Evolutionary conservation across 2,329 filamentous ascomycete species (phyloP).

Genomic region (Chrysoporthe deuterocubensis): DNA sequence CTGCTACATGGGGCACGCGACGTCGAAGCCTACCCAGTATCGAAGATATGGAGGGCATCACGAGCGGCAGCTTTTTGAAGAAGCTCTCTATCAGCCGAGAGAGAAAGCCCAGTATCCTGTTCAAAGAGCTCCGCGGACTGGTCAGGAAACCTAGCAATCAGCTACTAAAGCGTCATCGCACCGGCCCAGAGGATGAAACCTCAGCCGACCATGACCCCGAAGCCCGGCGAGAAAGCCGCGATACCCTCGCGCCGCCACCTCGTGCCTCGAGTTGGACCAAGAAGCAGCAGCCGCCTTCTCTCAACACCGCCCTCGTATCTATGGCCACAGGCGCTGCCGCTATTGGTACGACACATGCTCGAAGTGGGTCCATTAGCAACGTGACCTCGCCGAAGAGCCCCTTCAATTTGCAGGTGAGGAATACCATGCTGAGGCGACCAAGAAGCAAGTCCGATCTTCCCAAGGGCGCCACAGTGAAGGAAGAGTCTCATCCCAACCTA

Average conservation of each 20-base stretch:
- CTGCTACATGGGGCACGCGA: slow-evolving; percentile 73
- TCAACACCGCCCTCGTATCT: slow-evolving; percentile 62
- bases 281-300: slow-evolving; percentile 57
- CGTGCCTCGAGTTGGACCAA: slow-evolving; percentile 55
- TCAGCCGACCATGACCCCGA: slow-evolving; percentile 36
- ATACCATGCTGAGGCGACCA: slow-evolving; percentile 53
- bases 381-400: slow-evolving; percentile 58
- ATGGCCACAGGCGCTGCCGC: slow-evolving; percentile 60
- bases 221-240: slow-evolving; percentile 46
- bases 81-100: slow-evolving; percentile 60
- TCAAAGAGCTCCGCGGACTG: slow-evolving; percentile 56
- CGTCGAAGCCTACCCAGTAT: slow-evolving; percentile 66
- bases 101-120: slow-evolving; percentile 58
- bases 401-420: slow-evolving; percentile 51
- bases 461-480: slow-evolving; percentile 42
- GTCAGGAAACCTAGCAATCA: slow-evolving; percentile 54
- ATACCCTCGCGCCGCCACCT: slow-evolving; percentile 56
- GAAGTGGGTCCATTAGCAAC: slow-evolving; percentile 63
- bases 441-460: slow-evolving; percentile 60
- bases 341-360: slow-evolving; percentile 60
- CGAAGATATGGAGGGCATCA: slow-evolving; percentile 62
- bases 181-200: slow-evolving; percentile 43
- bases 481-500: slow-evolving; percentile 49
- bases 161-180: slow-evolving; percentile 53
- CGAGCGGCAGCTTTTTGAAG: slow-evolving; percentile 65